These are phyloP conservation scores for Aspergillus brunneoviolaceus DNA, from an alignment of 2,329 filamentous ascomycete genomes.

Conservation along the genomic window DNA sequence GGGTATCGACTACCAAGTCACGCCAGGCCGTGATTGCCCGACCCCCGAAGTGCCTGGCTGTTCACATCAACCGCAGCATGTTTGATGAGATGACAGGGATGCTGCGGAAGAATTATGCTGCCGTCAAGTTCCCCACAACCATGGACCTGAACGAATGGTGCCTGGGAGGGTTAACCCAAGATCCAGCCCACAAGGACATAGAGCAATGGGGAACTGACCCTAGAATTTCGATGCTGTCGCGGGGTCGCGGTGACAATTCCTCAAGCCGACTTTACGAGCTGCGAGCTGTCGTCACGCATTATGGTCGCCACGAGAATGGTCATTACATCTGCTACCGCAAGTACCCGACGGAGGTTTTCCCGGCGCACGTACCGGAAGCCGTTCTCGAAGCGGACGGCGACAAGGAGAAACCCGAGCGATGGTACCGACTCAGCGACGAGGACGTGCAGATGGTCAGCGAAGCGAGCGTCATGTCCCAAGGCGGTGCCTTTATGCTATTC, in stretches of 20 bases:
- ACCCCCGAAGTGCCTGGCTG: constrained; percentile 73
- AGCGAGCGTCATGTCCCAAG: constrained; percentile 69
- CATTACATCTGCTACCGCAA: constrained; percentile 92
- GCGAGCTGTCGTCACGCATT: constrained; percentile 82
- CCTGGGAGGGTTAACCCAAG: constrained; percentile 57
- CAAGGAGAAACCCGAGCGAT: constrained; percentile 54
- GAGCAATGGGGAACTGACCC: constrained; percentile 74
- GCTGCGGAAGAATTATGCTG: constrained; percentile 79
- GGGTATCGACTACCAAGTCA: constrained; percentile 78
- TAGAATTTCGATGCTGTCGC: constrained; percentile 69
- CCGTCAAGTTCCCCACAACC: constrained; percentile 70
- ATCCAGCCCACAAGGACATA: constrained; percentile 37
- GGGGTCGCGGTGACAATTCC: constrained; percentile 54
- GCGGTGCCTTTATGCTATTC: constrained; percentile 94
- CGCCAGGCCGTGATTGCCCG: constrained; percentile 84
- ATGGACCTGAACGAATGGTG: constrained; percentile 85
- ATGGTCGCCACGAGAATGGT: constrained; percentile 87
- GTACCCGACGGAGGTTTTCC: constrained; percentile 51
- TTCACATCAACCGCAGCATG: constrained; percentile 89
- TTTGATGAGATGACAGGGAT: constrained; percentile 81
- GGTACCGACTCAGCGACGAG: constrained; percentile 93
- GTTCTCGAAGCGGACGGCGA: constrained; percentile 34
- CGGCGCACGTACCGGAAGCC: constrained; percentile 32
- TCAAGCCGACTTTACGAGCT: constrained; percentile 64
- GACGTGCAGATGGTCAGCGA: constrained; percentile 74